Base-by-base conservation (phyloP, 2,329 filamentous ascomycete species). In the Colletotrichum caudatum region DNA sequence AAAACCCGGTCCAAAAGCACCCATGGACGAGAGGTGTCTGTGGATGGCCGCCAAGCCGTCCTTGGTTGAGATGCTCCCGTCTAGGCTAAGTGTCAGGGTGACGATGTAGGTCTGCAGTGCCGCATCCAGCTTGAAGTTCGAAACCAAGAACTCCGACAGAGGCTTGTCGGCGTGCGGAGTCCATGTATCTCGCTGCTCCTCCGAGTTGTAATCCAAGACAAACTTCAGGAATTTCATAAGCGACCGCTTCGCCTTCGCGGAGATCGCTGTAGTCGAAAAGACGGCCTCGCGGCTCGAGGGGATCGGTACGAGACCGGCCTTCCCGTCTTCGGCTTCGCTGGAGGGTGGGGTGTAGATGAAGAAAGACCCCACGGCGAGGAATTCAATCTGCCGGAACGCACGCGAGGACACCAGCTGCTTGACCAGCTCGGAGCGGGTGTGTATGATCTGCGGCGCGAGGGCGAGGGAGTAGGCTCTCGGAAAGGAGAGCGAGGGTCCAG, bases 171-270 rank as follows among this genome's bases (percentile, higher is more conserved):
- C 88, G 63, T 89, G 84, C 2, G 83, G 77, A 71, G 89, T 81
- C 92, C 92, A 94, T 3, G 85, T 76, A 63, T 87, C 87, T 61
- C 76, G 80, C 77, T 89, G 88, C 64, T 79, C 79, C 65, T 85
- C 83, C n/a, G 82, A 88, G 75, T 93, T 89, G 76, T 91, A 92
- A 76, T 94, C 89, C 71, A 91, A 85, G 64, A 97, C 92, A 78
- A 96, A 95, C 80, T 95, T 95, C 77, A 98, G 87, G 77, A 98
- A 97, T 81, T 97, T 97, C 92, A 98, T 97, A 77, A 98, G 82
- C 12, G 89, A 88, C 65, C 95, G 91, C 83, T 98, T 98, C 7
- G 94, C 90, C 74, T 92, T 92, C 75, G 92, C 87, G 57, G 94
- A 90, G 68, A 98, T 93, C 33, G 87, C 86, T 46, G 89, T 89